Conservation (phyloP, 345 rosid species). For the Reutealis trisperma region DNA sequence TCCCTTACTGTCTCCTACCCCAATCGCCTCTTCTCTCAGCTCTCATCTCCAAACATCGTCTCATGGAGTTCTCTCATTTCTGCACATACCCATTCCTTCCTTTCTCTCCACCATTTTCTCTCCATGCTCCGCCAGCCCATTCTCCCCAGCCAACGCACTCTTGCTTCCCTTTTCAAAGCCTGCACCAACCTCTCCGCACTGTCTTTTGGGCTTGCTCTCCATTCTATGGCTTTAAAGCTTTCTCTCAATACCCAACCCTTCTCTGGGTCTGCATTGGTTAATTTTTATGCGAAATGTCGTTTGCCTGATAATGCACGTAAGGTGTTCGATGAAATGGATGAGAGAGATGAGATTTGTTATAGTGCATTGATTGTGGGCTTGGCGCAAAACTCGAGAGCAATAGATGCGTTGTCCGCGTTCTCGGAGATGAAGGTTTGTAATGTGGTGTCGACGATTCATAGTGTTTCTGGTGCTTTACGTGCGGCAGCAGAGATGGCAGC, state of each 20-base stretch:
- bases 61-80: slow-evolving; percentile 56
- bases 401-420: slow-evolving; percentile 39
- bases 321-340: slow-evolving; percentile 47
- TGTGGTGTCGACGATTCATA: slow-evolving; percentile 34
- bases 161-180: slow-evolving; percentile 47
- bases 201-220: slow-evolving; percentile 43
- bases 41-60: slow-evolving; percentile 48
- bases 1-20: slow-evolving; percentile 30
- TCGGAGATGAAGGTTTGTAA: slow-evolving; percentile 30
- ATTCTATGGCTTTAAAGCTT: slow-evolving; percentile 44
- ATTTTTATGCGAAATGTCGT: slow-evolving; percentile 29
- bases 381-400: slow-evolving; percentile 34
- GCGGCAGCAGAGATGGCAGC: slow-evolving; percentile 46
- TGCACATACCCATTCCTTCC: slow-evolving; percentile 26
- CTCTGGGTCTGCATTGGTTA: slow-evolving; percentile 41
- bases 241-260: slow-evolving; percentile 34
- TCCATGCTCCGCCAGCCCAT: slow-evolving; percentile 51
- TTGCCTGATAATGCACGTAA: slow-evolving; percentile 25
- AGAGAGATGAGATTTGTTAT: slow-evolving; percentile 43
- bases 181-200: slow-evolving; percentile 39
- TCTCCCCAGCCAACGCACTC: slow-evolving; percentile 43
- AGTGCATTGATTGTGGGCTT: slow-evolving; percentile 43
- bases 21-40: slow-evolving; percentile 38
- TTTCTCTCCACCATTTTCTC: slow-evolving; percentile 41
- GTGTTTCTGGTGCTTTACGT: slow-evolving; percentile 41